Conservation (phyloP, 805 yeast genomes). For the Myxozyma udenii region DNA sequence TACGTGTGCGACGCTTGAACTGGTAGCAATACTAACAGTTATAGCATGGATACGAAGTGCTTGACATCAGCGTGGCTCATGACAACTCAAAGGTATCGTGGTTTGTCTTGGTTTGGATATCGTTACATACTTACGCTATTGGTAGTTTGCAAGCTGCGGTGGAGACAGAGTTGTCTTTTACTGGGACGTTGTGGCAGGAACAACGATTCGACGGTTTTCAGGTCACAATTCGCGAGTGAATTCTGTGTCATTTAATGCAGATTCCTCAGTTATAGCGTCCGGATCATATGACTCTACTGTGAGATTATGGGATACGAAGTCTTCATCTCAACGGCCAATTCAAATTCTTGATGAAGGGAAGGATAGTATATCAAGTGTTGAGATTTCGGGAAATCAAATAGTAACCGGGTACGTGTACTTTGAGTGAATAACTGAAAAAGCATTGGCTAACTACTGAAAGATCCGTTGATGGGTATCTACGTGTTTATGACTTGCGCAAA, state of each 20-base stretch:
- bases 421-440: background rate
- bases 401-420: constrained; percentile 32
- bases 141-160: constrained; percentile 38
- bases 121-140: no score
- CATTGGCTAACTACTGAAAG: constrained; percentile 8
- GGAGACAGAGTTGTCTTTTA: constrained; percentile 36
- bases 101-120: no score
- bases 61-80: constrained; percentile 33
- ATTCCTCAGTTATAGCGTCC: constrained; percentile 34
- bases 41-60: constrained; percentile 36
- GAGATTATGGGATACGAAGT: constrained; percentile 38
- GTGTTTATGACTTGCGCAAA: constrained; percentile 37
- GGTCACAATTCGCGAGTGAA: constrained; percentile 36
- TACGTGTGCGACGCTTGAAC: background rate
- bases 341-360: constrained; percentile 39
- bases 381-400: constrained; percentile 24
- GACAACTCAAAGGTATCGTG: constrained; percentile 30
- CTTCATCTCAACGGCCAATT: constrained; percentile 35
- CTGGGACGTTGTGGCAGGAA: constrained; percentile 37
- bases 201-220: constrained; percentile 30
- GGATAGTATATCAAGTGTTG: constrained; percentile 38
- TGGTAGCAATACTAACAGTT: background rate
- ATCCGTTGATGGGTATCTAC: constrained; percentile 36
- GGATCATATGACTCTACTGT: constrained; percentile 38
- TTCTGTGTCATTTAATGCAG: constrained; percentile 32